Conservation (phyloP, 495 filamentous ascomycete genomes). For the Talaromyces nanjingensis region DNA sequence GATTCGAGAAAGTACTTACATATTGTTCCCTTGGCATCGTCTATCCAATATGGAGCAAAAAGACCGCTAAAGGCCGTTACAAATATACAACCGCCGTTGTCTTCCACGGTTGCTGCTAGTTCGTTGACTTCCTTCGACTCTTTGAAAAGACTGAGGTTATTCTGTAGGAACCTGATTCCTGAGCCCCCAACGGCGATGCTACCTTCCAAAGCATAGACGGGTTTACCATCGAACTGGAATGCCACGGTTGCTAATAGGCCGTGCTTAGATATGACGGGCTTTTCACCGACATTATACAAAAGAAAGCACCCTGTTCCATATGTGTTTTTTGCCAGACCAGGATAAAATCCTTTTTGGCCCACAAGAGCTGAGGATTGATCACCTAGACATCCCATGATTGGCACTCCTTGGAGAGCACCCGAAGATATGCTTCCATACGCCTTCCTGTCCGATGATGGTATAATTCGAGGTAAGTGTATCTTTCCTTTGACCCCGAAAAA, state of each 20-base stretch:
- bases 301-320: constrained; percentile 96
- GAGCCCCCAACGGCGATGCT: constrained; percentile 90
- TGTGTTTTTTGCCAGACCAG: constrained; percentile 91
- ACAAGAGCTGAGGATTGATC: constrained; percentile 93
- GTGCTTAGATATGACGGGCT: constrained; percentile 83
- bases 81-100: constrained; percentile 90
- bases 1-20: constrained; percentile 42
- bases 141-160: constrained; percentile 76
- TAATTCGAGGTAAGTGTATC: constrained; percentile 73
- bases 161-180: constrained; percentile 81
- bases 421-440: constrained; percentile 63
- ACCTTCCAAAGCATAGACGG: constrained; percentile 88
- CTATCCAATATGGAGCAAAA: constrained; percentile 97
- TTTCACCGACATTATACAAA: constrained; percentile 84
- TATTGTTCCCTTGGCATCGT: constrained; percentile 87
- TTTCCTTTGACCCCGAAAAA: constrained; percentile 75
- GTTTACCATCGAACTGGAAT: constrained; percentile 60
- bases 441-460: constrained; percentile 70
- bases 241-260: constrained; percentile 89
- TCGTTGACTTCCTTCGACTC: constrained; percentile 71
- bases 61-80: constrained; percentile 94
- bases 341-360: constrained; percentile 82
- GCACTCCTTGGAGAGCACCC: constrained; percentile 60
- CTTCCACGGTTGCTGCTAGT: constrained; percentile 69
- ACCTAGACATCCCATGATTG: constrained; percentile 81